These are phyloP conservation scores for Cladosporium sphaerospermum DNA, from an alignment of 2,329 filamentous ascomycete genomes.

Conservation along the genomic window DNA sequence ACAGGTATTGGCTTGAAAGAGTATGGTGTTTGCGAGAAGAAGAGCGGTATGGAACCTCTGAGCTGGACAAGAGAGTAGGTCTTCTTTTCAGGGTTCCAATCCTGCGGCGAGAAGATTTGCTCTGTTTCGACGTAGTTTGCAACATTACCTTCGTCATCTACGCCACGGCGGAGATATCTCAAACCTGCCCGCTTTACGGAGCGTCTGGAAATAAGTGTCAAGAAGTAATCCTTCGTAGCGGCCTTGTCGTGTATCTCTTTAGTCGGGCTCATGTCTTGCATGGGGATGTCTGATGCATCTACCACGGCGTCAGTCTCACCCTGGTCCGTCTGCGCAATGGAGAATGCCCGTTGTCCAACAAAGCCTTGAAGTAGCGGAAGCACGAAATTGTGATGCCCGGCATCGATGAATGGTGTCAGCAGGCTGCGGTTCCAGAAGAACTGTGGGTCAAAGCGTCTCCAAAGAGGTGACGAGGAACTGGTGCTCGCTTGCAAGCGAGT, in stretches of 20 bases:
- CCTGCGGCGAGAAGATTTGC: conserved; percentile 72
- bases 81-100: conserved; percentile 56
- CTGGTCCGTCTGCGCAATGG: conserved; percentile 29
- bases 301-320: conserved; percentile 25
- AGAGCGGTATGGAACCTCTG: conserved; percentile 85
- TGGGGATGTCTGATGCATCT: conserved; percentile 15
- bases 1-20: conserved; percentile 82
- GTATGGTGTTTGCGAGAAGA: conserved; percentile 92
- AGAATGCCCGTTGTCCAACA: conserved; percentile 77
- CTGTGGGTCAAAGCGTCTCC: conserved; percentile 61
- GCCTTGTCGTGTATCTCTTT: conserved; percentile 6
- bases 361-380: conserved; percentile 92
- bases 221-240: conserved; percentile 51
- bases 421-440: conserved; percentile 92
- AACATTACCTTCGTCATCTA: conserved; percentile 81
- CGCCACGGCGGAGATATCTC: conserved; percentile 80
- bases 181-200: conserved; percentile 81
- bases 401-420: conserved; percentile 64
- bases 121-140: conserved; percentile 95
- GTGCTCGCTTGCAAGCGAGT: conserved; percentile 46
- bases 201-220: conserved; percentile 88
- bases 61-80: conserved; percentile 81
- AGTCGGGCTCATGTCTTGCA: conserved; percentile 1
- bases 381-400: conserved; percentile 63
- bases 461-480: conserved; percentile 52